Evolutionary conservation across 164 flowering plant genomes (phyloP), one percentile per base, ranked within the genome.

Genomic region (Nymphaea colorata): DNA sequence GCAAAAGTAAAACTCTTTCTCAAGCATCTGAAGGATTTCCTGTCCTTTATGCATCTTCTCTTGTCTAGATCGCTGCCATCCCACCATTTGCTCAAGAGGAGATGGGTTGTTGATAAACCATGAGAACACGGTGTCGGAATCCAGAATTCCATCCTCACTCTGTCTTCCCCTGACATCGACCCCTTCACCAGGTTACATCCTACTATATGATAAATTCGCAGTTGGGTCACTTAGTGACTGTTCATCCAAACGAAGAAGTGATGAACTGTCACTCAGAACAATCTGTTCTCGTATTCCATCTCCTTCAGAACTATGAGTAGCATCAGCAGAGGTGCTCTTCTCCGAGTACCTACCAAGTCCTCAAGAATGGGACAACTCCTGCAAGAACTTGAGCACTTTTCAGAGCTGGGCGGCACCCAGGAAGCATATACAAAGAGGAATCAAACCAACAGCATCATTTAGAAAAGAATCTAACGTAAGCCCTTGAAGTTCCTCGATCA

Each of bases 351-450:
- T 78, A 57, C 83, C 78, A 69, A 89, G 61, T 43, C 93, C 90
- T 82, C 91, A 87, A 71, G 94, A 71, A 69, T 83, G 81, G 61
- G 87, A 78, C 47, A 90, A 68, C 15, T 95, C 99, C 83, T 92
- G 98, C 80, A 95, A 80, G 79, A 82, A 90, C 70, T 87, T 85
- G 16, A 86, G 82, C 66, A 95, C 77, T 71, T 90, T 90, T 66
- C 64, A 78, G 42, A 95, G 93, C 78, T 90, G 93, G 3, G 77
- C 11, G 62, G 84, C 85, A 69, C 87, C 96, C 76, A 95, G 71
- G 75, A 92, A 89, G 80, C 99, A 95, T 36, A 95, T 87, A 76
- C 94, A 90, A 14, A 82, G 62, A 15, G 99, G 99, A 61, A 61
- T 61, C 42, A 41, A 17, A 47, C 84, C 91, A 68, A 90, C 67